phyloP scores from a whole-genome alignment of 129 eudicot species.

The Lactuca sativa region DNA sequence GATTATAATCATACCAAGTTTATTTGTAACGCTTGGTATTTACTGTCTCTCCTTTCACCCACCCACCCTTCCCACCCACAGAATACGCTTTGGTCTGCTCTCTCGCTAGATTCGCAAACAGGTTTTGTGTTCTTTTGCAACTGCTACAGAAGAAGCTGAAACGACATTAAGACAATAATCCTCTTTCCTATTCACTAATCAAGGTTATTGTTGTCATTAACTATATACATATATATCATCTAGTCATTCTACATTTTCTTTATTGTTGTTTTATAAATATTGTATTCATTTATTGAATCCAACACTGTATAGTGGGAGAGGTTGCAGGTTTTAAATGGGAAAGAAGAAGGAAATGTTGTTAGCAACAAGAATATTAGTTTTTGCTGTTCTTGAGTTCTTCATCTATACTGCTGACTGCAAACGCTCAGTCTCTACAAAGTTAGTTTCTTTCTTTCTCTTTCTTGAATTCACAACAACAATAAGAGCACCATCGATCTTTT shows the following conservation, averaged over 20 bases:
- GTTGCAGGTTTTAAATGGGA: slow-evolving; percentile 29
- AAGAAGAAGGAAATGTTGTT: slow-evolving; percentile 19
- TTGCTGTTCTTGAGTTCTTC: slow-evolving; percentile 13
- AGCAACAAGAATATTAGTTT: slow-evolving; percentile 4
- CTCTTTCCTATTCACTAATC: slow-evolving; percentile 9
- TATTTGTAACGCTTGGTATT: slow-evolving; percentile 41
- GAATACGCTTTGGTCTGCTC: slow-evolving; percentile 7
- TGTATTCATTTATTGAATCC: slow-evolving; percentile 4
- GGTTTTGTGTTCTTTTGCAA: slow-evolving; percentile 12
- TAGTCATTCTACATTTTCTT: slow-evolving; percentile 11
- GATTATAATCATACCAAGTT: slow-evolving; percentile 39
- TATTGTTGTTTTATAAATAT: slow-evolving; percentile 4
- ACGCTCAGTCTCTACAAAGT: slow-evolving; percentile 17
- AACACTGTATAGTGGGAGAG: slow-evolving; percentile 3
- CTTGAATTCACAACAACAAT: background rate
- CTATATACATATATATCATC: background rate
- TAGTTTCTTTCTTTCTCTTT: slow-evolving; percentile 6
- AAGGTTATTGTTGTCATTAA: slow-evolving; percentile 27
- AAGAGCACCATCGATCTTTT: background rate
- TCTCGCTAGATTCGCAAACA: slow-evolving; percentile 27
- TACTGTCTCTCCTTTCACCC: slow-evolving; percentile 22
- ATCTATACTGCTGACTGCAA: slow-evolving; percentile 6
- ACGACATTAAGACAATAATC: slow-evolving; percentile 19
- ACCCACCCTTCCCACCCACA: slow-evolving; percentile 1
- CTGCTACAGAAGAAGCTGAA: background rate